Percentiles rank a stretch among this genome's conserved stretches.
Evolutionary conservation across 805 yeast species (phyloP).

Genomic region (Yarrowia sp.): DNA sequence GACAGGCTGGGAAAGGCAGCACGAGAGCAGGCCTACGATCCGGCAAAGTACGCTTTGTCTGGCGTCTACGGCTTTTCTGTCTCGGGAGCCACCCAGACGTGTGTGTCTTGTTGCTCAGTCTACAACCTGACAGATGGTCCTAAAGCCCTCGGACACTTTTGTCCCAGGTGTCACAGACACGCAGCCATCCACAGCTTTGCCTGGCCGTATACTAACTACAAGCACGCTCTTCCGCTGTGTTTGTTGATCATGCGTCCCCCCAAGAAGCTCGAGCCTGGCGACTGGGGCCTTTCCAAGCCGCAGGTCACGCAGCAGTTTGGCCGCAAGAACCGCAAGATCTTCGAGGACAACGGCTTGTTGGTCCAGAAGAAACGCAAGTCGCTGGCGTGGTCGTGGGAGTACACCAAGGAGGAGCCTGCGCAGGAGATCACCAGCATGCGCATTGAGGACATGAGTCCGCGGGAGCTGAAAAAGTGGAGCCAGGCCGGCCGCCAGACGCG

Average conservation of each 20-base stretch:
- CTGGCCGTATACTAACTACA: slow-evolving; percentile 35
- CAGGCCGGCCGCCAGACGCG: not conserved
- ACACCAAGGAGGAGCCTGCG: slow-evolving; percentile 15
- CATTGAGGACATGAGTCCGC: not conserved
- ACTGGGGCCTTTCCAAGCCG: not conserved
- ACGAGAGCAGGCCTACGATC: not conserved
- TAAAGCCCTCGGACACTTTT: slow-evolving; percentile 30
- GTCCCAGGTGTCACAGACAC: slow-evolving; percentile 40
- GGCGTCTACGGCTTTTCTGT: not conserved
- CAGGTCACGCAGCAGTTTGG: slow-evolving; percentile 12
- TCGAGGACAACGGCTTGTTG: slow-evolving; percentile 1
- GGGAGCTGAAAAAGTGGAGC: slow-evolving; percentile 11
- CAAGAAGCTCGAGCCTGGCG: not conserved
- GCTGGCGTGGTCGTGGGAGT: slow-evolving; percentile 14
- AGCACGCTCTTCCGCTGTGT: not conserved
- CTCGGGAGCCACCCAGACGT: not conserved
- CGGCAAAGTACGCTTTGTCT: not conserved
- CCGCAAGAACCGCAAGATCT: not conserved
- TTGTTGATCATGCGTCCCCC: slow-evolving; percentile 3
- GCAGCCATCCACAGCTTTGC: slow-evolving; percentile 33
- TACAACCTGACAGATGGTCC: slow-evolving; percentile 11
- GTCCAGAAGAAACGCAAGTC: slow-evolving; percentile 14
- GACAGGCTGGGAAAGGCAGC: slow-evolving; percentile 10
- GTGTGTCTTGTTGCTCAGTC: not conserved
- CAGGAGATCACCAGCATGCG: slow-evolving; percentile 10